Base-by-base conservation (phyloP, 192 early-diverging fungal species). In the Entophlyctis luteolus region DNA sequence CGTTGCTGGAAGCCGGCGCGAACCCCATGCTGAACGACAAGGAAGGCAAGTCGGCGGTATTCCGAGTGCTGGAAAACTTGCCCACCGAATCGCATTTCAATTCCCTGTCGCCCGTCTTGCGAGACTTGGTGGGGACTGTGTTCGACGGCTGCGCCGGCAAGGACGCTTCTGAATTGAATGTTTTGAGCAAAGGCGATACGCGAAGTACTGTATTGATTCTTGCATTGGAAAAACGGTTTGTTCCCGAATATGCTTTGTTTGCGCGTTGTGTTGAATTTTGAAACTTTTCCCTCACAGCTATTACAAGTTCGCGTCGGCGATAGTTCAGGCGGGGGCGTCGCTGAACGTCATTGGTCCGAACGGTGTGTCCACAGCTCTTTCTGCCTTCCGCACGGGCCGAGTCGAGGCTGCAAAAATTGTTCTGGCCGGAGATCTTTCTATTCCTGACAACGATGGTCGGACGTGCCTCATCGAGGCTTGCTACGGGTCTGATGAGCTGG, bases 151-250 rank as follows among this genome's bases (percentile, higher is more conserved):
- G 23, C 1, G 18, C 12, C 22, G n/a, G 18, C 8, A 46, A 27
- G 3, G 33, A 4, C 14, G 52, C 34, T 36, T 10, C 20, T 46
- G 59, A 25, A 23, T 35, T 66, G 50, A 28, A 66, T 55, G 37
- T 36, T 10, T 22, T 53, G 50, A 55, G 50, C 37, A 54, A 39
- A 35, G 23, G 8, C 8, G 63, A 63, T n/a, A 27, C 14, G 46
- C 48, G 49, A 18, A 25, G 47, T 29, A 35, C 23, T 20, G 33
- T n/a, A 8, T 42, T 36, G 16, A 66, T 54, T n/a, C 18, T 66
- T 18, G 63, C 63, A 12, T 55, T 66, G 6, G 63, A 66, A 18
- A 66, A 66, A 38, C 49, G 63, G 63, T 66, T 20, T 2, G 50
- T n/a, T n/a, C n/a, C n/a, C n/a, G n/a, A 34, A 59, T 25, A 12